These are phyloP conservation scores for Cryptococcus neoformans DNA, from an alignment of 1,284 basidiomycete genomes.

Conservation along the genomic window DNA sequence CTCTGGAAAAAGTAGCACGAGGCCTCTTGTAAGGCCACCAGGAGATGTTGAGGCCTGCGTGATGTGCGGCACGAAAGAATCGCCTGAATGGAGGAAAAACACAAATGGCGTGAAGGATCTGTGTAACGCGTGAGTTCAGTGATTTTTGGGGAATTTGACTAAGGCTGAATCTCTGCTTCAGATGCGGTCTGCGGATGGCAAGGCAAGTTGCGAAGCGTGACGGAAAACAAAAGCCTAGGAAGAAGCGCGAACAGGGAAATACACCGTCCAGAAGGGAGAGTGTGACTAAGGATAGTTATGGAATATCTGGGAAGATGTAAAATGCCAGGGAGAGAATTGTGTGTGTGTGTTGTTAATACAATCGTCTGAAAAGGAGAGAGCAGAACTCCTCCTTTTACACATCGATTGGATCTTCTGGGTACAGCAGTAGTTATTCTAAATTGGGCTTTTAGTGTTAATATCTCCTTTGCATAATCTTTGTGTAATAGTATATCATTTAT, in stretches of 20 bases:
- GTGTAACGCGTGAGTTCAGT: constrained; percentile 77
- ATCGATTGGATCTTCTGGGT: too few relatives aligned
- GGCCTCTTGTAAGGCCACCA: constrained; percentile 55
- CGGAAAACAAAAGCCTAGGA: constrained; percentile 45
- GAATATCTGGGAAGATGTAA: background rate
- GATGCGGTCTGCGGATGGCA: constrained; percentile 45
- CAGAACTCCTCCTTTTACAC: too few relatives aligned
- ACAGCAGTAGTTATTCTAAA: too few relatives aligned
- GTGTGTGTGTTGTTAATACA: too few relatives aligned
- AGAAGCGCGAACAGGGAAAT: constrained; percentile 18
- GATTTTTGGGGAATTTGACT: background rate
- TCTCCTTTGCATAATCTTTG: too few relatives aligned
- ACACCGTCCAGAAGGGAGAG: background rate
- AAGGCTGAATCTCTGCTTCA: constrained; percentile 3
- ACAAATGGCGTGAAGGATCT: constrained; percentile 81
- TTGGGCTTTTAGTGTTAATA: too few relatives aligned
- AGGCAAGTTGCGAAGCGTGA: constrained; percentile 47
- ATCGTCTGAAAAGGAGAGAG: too few relatives aligned
- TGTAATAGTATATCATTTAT: too few relatives aligned
- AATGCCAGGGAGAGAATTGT: too few relatives aligned
- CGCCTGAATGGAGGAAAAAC: constrained; percentile 60
- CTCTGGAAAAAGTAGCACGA: constrained; percentile 1
- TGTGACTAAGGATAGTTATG: constrained; percentile 4
- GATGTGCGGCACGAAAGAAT: constrained; percentile 76
- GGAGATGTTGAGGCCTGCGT: constrained; percentile 70